Conservation (phyloP, 768 basidiomycete genomes). For the Lentinula lateritia region DNA sequence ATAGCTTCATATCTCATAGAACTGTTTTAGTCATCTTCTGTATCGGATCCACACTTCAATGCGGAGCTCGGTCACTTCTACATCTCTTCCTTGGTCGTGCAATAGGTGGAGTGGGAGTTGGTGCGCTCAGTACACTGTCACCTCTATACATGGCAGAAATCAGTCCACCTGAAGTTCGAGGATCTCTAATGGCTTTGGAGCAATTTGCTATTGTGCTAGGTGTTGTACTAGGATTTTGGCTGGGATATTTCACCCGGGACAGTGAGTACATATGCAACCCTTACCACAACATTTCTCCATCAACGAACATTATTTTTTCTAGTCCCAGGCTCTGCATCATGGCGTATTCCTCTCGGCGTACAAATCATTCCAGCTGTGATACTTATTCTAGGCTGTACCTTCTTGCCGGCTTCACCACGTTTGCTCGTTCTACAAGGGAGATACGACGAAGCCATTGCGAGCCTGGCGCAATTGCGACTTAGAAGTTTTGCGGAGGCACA, state of each 20-base stretch:
- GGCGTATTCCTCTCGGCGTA: slow-evolving; percentile 72
- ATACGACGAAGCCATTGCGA: slow-evolving; percentile 50
- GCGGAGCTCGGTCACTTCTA: slow-evolving; percentile 45
- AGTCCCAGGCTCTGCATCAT: slow-evolving; percentile 64
- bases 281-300: neutral
- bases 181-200: slow-evolving; percentile 74
- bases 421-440: slow-evolving; percentile 51
- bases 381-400: slow-evolving; percentile 51
- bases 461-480: slow-evolving; percentile 52
- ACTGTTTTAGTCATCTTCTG: slow-evolving; percentile 53
- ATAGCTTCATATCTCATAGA: neutral
- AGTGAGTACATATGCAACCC: slow-evolving; percentile 29
- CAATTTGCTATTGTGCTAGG: slow-evolving; percentile 79
- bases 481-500: slow-evolving; percentile 39
- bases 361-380: slow-evolving; percentile 67
- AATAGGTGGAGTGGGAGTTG: slow-evolving; percentile 78
- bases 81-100: slow-evolving; percentile 67
- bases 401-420: slow-evolving; percentile 58
- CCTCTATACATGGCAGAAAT: slow-evolving; percentile 85
- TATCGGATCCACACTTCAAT: slow-evolving; percentile 68
- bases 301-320: neutral
- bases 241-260: slow-evolving; percentile 66
- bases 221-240: slow-evolving; percentile 81
- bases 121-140: slow-evolving; percentile 71
- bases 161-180: slow-evolving; percentile 72